Base-by-base conservation (phyloP, 2,329 filamentous ascomycete species). In the Pleurostoma richardsiae region DNA sequence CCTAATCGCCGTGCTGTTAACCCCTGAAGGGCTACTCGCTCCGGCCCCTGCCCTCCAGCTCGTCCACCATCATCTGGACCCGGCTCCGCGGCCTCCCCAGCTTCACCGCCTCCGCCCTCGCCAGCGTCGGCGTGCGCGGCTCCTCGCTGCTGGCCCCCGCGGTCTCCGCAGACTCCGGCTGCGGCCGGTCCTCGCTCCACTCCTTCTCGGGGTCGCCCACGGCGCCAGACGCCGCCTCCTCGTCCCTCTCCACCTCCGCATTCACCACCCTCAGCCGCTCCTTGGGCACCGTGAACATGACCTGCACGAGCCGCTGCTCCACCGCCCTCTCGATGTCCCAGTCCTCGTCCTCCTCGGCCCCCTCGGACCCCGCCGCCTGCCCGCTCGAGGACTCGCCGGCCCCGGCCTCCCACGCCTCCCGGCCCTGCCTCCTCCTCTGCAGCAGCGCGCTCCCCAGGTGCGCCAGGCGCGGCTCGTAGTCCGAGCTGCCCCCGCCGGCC, bases 211-310 rank as follows among this genome's bases (percentile, higher is more conserved):
- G 65, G 42, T 76, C 68, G 3, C 74, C 63, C 4, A 77, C 49
- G 42, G 72, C 40, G 10, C 31, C 48, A 19, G 49, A 51, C 19
- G 49, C 66, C 19, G 67, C 72, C 31, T 64, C 64, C 40, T 67
- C 62, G 47, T 68, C 70, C 48, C 62, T 63, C 52, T 73, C 71
- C 31, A 73, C 61, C 52, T 86, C 86, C 43, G 80, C 85, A 63
- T 97, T 97, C 26, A 96, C 92, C n/a, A 97, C 90, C 29, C 92
- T 73, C 52, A 97, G 68, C 56, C 83, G 82, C 65, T 92, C 86
- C 63, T 86, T 90, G 3, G 94, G 92, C 50, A 96, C 90, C 1
- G 92, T 96, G 65, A 96, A 97, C 80, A 95, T 94, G 59, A 90
- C 80, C 64, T 91, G 87, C 50, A 91, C 86, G 6, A 88, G 72